A percentile compares a stretch with the other conserved stretches of the same genome.
These are phyloP conservation scores for Starmerella powellii DNA, from an alignment of 805 yeast species.

Conservation along the genomic window DNA sequence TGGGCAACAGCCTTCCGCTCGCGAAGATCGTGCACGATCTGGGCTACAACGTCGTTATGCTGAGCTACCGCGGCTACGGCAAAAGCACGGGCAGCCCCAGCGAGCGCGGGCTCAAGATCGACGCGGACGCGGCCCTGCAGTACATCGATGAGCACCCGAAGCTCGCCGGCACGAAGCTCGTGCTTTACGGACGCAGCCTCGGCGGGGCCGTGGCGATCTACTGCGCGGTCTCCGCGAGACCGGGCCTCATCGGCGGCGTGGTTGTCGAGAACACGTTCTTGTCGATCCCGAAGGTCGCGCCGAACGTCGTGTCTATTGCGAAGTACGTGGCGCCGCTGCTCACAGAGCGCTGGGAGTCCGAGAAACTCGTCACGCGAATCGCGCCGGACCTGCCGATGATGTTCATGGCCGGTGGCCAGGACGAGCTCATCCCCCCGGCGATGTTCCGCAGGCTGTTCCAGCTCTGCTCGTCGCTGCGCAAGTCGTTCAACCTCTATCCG, in stretches of 20 bases:
- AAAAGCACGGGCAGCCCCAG: conserved; percentile 60
- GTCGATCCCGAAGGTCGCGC: conserved; percentile 55
- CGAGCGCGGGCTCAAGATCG: conserved; percentile 70
- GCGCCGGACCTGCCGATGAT: conserved; percentile 50
- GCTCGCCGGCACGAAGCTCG: conserved; percentile 40
- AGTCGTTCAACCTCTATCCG: conserved; percentile 43
- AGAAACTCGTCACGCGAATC: conserved; percentile 41
- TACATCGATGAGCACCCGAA: conserved; percentile 45
- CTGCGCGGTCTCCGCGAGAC: conserved; percentile 45
- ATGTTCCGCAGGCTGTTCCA: conserved; percentile 59
- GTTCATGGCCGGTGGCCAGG: conserved; percentile 59
- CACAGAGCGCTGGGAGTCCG: conserved; percentile 76
- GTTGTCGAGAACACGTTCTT: conserved; percentile 81
- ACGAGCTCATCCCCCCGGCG: conserved; percentile 82
- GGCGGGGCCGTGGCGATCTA: conserved; percentile 94
- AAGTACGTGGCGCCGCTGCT: conserved; percentile 35
- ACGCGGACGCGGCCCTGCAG: conserved; percentile 60
- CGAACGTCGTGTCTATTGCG: conserved; percentile 29
- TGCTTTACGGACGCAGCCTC: conserved; percentile 76
- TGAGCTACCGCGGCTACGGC: conserved; percentile 89
- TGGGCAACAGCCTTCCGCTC: conserved; percentile 78
- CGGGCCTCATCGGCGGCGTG: conserved; percentile 44
- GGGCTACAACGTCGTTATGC: conserved; percentile 66
- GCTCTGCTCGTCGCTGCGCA: conserved; percentile 39
- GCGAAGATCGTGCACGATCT: conserved; percentile 56